These are phyloP conservation scores for Penicillium waksmanii DNA, from an alignment of 495 filamentous ascomycete species.

Conservation along the genomic window DNA sequence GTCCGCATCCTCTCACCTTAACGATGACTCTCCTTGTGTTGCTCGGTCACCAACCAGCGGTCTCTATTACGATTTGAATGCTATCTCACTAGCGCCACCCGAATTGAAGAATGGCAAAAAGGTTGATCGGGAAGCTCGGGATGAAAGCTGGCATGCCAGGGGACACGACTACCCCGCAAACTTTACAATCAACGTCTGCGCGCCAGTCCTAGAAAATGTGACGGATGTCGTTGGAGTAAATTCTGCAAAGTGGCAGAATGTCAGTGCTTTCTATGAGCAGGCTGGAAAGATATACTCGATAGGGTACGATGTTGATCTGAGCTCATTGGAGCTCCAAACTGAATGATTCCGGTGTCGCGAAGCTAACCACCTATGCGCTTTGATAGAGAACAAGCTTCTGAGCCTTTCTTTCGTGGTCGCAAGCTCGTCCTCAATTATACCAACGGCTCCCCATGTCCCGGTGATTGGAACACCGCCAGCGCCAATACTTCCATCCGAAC, in stretches of 20 bases:
- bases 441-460: constrained; percentile 78
- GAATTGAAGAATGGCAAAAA: constrained; percentile 58
- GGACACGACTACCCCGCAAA: constrained; percentile 88
- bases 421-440: constrained; percentile 93
- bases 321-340: background rate
- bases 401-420: constrained; percentile 78
- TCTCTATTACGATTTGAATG: constrained; percentile 86
- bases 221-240: constrained; percentile 73
- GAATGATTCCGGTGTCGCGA: background rate
- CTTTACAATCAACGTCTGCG: constrained; percentile 95
- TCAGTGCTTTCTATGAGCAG: constrained; percentile 86
- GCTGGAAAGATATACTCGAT: constrained; percentile 79
- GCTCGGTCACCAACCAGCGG: constrained; percentile 73
- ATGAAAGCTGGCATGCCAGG: constrained; percentile 77
- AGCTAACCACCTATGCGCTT: constrained; percentile 13
- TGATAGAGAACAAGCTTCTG: constrained; percentile 65
- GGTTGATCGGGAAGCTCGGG: constrained; percentile 59
- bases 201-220: constrained; percentile 76
- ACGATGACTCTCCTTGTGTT: constrained; percentile 66
- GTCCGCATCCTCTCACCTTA: constrained; percentile 30
- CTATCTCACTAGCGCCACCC: constrained; percentile 64
- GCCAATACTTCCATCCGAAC: constrained; percentile 51
- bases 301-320: constrained; percentile 59
- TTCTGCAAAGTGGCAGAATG: constrained; percentile 68
- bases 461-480: constrained; percentile 27